These are phyloP conservation scores for Parietaria judaica DNA, from an alignment of 306 rosid genomes.

Conservation along the genomic window DNA sequence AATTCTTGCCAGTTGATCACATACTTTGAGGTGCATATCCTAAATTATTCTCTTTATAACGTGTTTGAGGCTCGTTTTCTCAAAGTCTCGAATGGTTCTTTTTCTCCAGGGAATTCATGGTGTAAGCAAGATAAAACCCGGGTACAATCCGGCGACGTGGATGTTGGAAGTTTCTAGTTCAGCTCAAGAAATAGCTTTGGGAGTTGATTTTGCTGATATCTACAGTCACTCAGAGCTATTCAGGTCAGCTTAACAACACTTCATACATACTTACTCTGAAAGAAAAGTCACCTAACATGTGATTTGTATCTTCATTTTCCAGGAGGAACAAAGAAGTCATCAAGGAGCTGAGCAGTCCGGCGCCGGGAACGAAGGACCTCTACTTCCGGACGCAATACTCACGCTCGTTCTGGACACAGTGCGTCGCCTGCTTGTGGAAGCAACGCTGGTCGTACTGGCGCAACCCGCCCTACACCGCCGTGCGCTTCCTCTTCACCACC, in stretches of 20 bases:
- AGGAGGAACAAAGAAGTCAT: constrained; percentile 51
- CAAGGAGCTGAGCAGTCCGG: constrained; percentile 43
- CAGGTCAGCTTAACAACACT: constrained; percentile 12
- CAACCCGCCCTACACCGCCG: constrained; percentile 46
- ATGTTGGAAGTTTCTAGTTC: constrained; percentile 36
- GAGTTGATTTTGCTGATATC: constrained; percentile 24
- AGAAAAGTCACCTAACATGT: no score
- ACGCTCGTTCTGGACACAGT: constrained; percentile 33
- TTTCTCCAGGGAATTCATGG: constrained; percentile 25
- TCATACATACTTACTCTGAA: no score
- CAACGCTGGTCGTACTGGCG: constrained; percentile 68
- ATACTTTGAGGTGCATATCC: constrained; percentile 31
- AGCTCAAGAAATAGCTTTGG: constrained; percentile 25
- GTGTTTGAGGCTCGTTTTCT: no score
- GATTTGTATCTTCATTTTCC: not conserved
- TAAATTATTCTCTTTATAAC: no score
- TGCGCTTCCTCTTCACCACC: constrained; percentile 36
- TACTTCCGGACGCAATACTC: constrained; percentile 40
- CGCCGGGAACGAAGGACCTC: constrained; percentile 44
- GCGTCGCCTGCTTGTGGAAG: constrained; percentile 56
- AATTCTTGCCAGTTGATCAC: constrained; percentile 27
- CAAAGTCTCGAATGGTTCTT: not conserved
- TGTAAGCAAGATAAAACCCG: constrained; percentile 26
- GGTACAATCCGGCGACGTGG: constrained; percentile 47
- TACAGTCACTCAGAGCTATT: constrained; percentile 28